These are phyloP conservation scores for Cryptococcus sp. DNA, from an alignment of 1,284 basidiomycete species.

Conservation along the genomic window DNA sequence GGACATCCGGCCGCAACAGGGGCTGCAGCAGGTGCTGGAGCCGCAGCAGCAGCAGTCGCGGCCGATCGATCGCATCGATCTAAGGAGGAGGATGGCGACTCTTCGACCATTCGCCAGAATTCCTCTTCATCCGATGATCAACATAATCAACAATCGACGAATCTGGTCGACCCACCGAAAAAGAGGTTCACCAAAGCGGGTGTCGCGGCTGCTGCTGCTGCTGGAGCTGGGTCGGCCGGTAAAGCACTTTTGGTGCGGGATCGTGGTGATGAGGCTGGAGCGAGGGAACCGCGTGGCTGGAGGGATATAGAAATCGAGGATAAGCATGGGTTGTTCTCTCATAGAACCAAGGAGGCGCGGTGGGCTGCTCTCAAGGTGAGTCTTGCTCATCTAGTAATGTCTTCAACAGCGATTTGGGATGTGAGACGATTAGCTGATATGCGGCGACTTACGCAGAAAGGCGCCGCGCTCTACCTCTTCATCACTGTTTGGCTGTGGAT, in stretches of 20 bases:
- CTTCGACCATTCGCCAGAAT: neutral
- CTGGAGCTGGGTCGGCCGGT: conserved; percentile 17
- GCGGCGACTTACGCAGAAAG: conserved; percentile 14
- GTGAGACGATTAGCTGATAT: too few species aligned
- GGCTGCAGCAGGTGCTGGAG: too few species aligned
- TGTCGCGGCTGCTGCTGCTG: conserved; percentile 8
- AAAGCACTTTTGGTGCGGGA: conserved; percentile 5
- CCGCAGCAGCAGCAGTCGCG: too few species aligned
- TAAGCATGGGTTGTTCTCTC: conserved; percentile 20
- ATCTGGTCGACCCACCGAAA: conserved; percentile 9
- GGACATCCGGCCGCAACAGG: too few species aligned
- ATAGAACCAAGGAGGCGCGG: conserved; percentile 12
- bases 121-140: neutral
- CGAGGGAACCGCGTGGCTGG: conserved; percentile 11
- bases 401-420: too few species aligned
- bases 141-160: neutral
- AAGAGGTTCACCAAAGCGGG: conserved; percentile 17
- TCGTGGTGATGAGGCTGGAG: conserved; percentile 1
- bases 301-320: conserved; percentile 14
- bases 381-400: neutral
- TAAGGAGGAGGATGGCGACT: neutral
- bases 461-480: conserved; percentile 17
- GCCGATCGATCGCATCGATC: neutral
- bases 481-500: conserved; percentile 41
- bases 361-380: conserved; percentile 25